Evolutionary conservation across 257 asterid species (phyloP), one percentile per base, ranked within the genome.

Genomic region (Fraxinus anomala): DNA sequence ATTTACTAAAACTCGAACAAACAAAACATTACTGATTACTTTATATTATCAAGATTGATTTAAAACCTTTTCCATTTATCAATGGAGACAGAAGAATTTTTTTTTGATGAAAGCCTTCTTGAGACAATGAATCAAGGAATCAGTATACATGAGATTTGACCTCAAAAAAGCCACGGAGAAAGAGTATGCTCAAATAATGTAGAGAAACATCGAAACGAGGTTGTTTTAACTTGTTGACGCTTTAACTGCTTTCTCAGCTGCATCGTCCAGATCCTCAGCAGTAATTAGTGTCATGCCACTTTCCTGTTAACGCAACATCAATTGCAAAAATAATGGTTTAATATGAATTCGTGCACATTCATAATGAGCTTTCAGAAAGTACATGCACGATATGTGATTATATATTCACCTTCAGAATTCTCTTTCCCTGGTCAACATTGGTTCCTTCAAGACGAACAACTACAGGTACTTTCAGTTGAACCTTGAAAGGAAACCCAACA

Each of bases 361-460:
- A 40, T 4, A 67, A 61, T 10, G 8, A 24, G 68, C 13, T 40
- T 14, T 14, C 6, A 1, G 23, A 34, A 77, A 30, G 24, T 36
- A 19, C 13, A 40, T n/a, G 19, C 49, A 21, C 39, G n/a, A 13
- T 49, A 80, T 59, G 68, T 40, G 30, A 69, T 72, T 33, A 23
- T 12, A 16, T 73, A 74, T 76, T 78, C 84, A 94, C 98, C 98
- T 90, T 94, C 77, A 94, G 89, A 81, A 94, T 94, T 88, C 97
- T 91, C 89, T 91, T 92, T 73, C 98, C 98, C 82, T 89, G 96
- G 83, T 95, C 99, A 24, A 95, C 99, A 34, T 95, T 95, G 81
- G 99, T 95, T 70, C 99, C 99, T 86, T 95, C 99, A 56, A 95
- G 97, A 74, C 99, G 97, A 78, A 95, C 99, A 42, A 95, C 84